Percentiles rank a stretch among this genome's conserved stretches.
These are phyloP conservation scores for Taxillus chinensis DNA, from an alignment of 164 flowering plant genomes.

Conservation along the genomic window DNA sequence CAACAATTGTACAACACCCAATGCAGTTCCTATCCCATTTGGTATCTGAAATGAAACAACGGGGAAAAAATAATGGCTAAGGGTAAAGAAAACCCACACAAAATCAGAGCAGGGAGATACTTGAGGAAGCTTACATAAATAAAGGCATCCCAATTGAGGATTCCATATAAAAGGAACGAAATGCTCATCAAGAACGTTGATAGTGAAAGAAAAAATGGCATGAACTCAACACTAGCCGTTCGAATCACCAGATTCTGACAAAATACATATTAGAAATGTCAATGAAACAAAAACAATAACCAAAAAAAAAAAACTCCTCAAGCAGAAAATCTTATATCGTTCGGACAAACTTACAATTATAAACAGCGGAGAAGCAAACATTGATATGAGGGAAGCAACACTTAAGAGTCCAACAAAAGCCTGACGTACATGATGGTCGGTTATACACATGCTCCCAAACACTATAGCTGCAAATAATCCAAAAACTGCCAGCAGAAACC, in stretches of 20 bases:
- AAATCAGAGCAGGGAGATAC: not conserved
- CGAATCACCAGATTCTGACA: not conserved
- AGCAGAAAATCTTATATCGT: not conserved
- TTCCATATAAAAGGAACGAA: not conserved
- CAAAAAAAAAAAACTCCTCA: constrained; percentile 1
- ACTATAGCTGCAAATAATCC: not conserved
- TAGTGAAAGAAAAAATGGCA: constrained; percentile 3
- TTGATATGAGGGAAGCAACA: constrained; percentile 1
- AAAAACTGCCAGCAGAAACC: not conserved
- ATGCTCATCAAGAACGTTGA: constrained; percentile 5
- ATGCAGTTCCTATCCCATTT: constrained; percentile 1
- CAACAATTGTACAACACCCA: not conserved
- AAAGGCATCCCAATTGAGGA: not conserved
- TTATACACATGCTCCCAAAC: not conserved
- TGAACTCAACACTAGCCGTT: constrained; percentile 3
- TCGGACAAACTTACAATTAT: not conserved
- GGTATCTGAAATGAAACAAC: constrained; percentile 4
- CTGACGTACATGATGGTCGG: not conserved
- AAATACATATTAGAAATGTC: not conserved
- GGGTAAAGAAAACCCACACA: not conserved
- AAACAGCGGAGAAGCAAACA: not conserved
- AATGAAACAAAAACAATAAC: not conserved
- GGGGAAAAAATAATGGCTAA: not conserved
- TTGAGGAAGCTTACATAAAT: constrained; percentile 1
- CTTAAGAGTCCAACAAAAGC: not conserved